Percentiles rank a stretch among this genome's conserved stretches.
These are phyloP conservation scores for Debaryomyces singareniensis DNA, from an alignment of 1,139 yeast species.

Conservation along the genomic window DNA sequence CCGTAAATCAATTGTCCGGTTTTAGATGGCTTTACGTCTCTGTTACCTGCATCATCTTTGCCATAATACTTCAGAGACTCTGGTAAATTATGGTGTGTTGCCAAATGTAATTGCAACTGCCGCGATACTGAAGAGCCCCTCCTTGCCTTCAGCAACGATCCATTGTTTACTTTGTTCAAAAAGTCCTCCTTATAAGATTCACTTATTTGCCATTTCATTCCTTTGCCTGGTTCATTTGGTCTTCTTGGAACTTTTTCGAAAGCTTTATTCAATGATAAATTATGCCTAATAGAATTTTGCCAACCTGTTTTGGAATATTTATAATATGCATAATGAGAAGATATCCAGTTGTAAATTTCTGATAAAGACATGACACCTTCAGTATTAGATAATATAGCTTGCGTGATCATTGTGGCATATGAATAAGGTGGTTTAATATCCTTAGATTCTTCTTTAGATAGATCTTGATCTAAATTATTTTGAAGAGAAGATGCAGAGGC, in stretches of 20 bases:
- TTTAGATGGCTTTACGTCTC: slow-evolving; percentile 11
- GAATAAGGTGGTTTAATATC: slow-evolving; percentile 96
- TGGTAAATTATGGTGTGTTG: slow-evolving; percentile 65
- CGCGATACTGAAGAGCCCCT: slow-evolving; percentile 76
- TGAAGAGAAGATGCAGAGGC: slow-evolving; percentile 39
- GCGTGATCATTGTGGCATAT: slow-evolving; percentile 97
- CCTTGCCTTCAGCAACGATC: slow-evolving; percentile 65
- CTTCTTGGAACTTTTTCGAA: slow-evolving; percentile 91
- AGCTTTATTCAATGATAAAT: slow-evolving; percentile 53
- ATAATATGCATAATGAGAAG: slow-evolving; percentile 83
- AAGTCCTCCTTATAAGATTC: slow-evolving; percentile 82
- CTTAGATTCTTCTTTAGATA: slow-evolving; percentile 83
- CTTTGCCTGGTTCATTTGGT: slow-evolving; percentile 96
- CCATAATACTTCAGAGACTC: slow-evolving; percentile 31
- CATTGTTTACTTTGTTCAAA: slow-evolving; percentile 69
- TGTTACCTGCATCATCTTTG: slow-evolving; percentile 15
- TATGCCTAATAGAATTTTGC: slow-evolving; percentile 60
- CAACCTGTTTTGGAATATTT: slow-evolving; percentile 88
- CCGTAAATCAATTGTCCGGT: slow-evolving; percentile 14
- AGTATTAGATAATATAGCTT: slow-evolving; percentile 81
- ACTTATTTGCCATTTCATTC: slow-evolving; percentile 98
- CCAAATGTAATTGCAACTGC: slow-evolving; percentile 68
- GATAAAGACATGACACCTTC: slow-evolving; percentile 87
- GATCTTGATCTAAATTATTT: slow-evolving; percentile 54
- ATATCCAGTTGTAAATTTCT: slow-evolving; percentile 89